Base-by-base conservation (phyloP, 1,139 yeast species). In the Yamadazyma diddensiae region DNA sequence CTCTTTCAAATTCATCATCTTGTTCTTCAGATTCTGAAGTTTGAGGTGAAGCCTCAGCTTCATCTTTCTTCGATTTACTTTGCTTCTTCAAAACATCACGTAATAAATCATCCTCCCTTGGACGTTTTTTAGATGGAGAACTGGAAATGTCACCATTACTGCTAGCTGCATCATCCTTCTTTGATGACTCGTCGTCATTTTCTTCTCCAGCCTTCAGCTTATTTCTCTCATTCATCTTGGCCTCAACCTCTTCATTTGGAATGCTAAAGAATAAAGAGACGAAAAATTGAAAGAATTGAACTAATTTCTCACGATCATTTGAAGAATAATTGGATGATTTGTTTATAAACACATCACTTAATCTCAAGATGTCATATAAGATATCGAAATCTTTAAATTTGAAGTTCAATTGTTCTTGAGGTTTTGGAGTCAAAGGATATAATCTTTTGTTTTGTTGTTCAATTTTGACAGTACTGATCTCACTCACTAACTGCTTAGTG, bases 401-500 rank as follows among this genome's bases (percentile, higher is more conserved):
- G 52, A 79, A 88, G 38, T 73, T 73, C 41, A 92, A 70, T 57
- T 92, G 97, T 38, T 83, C 82, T 53, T 82, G 82, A 7, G 94
- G 85, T 46, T 77, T 82, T 11, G 96, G 95, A 26, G 94, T 82
- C 49, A 87, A 71, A 29, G 96, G 95, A 52, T 85, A 90, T 39
- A 85, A 66, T 51, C 95, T 73, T 59, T 87, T 69, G 43, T 69
- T 69, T 34, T 73, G 75, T 57, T 92, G 97, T 52, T 92, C 97
- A 27, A 87, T 84, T 57, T 90, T 88, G 24, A 90, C 84, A 3
- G 96, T 86, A 43, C 94, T 84, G 35, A 94, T 85, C 55, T 92
- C 98, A 43, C 95, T 82, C 6, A 92, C 80, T 47, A 92, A 66
- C 48, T 88, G 95, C 49, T 92, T 87, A 6, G 94, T 83, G 1